phyloP scores from a whole-genome alignment of 768 basidiomycete species.

The Russula griseocarnosa region DNA sequence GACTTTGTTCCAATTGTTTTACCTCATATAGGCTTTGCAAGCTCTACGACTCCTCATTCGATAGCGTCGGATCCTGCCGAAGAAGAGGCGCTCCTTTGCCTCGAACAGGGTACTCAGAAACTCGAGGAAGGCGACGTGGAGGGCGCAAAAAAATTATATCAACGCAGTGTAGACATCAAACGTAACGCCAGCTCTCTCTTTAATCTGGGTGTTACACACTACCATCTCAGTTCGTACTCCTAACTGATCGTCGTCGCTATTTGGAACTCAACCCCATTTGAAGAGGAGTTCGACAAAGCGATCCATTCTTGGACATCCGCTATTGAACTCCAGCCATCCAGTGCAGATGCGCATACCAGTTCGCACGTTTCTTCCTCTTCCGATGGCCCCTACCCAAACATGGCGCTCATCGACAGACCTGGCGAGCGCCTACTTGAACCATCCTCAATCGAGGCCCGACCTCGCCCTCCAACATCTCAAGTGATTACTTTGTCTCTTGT shows the following conservation, averaged over 20 bases:
- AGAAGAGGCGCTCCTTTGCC: conserved; percentile 67
- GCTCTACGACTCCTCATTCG: conserved; percentile 77
- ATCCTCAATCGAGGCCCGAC: conserved; percentile 74
- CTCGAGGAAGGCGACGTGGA: conserved; percentile 84
- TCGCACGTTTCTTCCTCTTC: conserved; percentile 33
- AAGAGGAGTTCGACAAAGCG: conserved; percentile 86
- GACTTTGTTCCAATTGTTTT: conserved; percentile 28
- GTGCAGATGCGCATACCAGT: conserved; percentile 88
- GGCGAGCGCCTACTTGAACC: conserved; percentile 86
- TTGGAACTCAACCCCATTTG: conserved; percentile 2
- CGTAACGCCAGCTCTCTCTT: conserved; percentile 77
- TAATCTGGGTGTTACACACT: conserved; percentile 85
- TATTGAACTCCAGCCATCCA: conserved; percentile 73
- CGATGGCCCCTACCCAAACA: conserved; percentile 29
- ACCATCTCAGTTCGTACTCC: conserved; percentile 69
- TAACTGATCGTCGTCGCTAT: conserved; percentile 1
- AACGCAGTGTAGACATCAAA: conserved; percentile 75
- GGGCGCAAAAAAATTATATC: conserved; percentile 70
- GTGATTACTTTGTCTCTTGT: conserved; percentile 39
- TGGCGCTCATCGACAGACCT: conserved; percentile 50
- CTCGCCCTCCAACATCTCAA: conserved; percentile 80
- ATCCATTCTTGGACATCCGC: conserved; percentile 85
- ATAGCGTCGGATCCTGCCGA: conserved; percentile 80
- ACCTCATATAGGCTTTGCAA: conserved; percentile 61
- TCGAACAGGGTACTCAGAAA: conserved; percentile 80